phyloP scores from a whole-genome alignment of 225 moss, liverwort and hornwort genomes.

The Lunularia cruciata region DNA sequence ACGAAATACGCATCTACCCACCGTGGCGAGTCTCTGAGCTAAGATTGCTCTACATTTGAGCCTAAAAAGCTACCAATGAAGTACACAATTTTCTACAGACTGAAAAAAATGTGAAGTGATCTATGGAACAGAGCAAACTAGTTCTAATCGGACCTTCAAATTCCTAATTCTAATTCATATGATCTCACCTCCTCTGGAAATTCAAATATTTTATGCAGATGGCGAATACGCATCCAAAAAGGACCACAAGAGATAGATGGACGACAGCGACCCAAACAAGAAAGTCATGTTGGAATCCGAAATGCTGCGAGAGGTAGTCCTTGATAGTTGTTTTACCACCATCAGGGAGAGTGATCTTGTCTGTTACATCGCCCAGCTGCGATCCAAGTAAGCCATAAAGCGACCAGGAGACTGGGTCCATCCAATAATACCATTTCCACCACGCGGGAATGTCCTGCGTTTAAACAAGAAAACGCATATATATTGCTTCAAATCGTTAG shows the following conservation, averaged over 20 bases:
- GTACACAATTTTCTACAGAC: background rate
- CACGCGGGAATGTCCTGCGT: constrained; percentile 79
- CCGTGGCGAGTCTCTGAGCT: background rate
- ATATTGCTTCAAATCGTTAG: no score
- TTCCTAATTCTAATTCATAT: no score
- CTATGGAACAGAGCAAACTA: background rate
- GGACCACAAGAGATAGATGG: constrained; percentile 48
- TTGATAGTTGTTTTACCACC: constrained; percentile 33
- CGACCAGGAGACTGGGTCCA: constrained; percentile 88
- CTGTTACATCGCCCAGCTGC: constrained; percentile 72
- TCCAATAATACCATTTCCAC: constrained; percentile 93
- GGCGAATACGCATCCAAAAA: constrained; percentile 79
- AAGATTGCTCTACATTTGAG: background rate
- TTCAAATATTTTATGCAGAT: constrained; percentile 82
- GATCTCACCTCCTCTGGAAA: constrained; percentile 68
- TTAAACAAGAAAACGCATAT: background rate
- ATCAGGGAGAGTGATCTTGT: constrained; percentile 39
- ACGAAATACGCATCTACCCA: background rate
- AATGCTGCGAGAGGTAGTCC: constrained; percentile 56
- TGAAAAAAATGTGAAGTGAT: background rate
- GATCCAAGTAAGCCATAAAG: constrained; percentile 81
- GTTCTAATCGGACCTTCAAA: background rate
- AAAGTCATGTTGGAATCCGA: constrained; percentile 68
- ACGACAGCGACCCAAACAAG: constrained; percentile 69
- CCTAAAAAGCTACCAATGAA: background rate